Conservation (phyloP, 306 rosid species). For the Pterocarpus macrocarpus region DNA sequence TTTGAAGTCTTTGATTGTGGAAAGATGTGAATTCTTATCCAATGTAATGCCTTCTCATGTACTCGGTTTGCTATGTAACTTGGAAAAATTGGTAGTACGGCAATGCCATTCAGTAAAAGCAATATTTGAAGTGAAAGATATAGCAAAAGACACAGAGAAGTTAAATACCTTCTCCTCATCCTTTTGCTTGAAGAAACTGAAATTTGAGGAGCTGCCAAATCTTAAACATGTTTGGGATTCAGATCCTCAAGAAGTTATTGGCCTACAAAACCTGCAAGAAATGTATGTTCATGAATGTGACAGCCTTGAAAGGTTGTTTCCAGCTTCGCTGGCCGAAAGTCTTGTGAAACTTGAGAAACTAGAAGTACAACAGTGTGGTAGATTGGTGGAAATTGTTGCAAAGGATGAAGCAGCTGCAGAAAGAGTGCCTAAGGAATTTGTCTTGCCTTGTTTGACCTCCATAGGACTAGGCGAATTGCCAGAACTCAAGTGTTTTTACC, state of each 20-base stretch:
- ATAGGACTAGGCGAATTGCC: not conserved
- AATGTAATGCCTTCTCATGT: constrained; percentile 33
- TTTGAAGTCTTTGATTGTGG: not conserved
- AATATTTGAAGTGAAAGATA: constrained; percentile 23
- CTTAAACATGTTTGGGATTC: constrained; percentile 37
- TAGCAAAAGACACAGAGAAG: not conserved
- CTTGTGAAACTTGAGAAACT: constrained; percentile 3
- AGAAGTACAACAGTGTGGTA: not conserved
- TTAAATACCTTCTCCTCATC: not conserved
- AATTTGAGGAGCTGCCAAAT: not conserved
- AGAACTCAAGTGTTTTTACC: not conserved
- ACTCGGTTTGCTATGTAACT: constrained; percentile 8
- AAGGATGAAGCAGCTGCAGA: not conserved
- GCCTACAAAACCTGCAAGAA: not conserved
- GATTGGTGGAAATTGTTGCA: constrained; percentile 20
- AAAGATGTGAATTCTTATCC: not conserved
- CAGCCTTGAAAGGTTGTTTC: constrained; percentile 40
- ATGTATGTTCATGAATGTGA: not conserved
- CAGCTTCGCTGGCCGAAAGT: constrained; percentile 16
- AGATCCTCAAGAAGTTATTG: constrained; percentile 8
- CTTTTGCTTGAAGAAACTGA: constrained; percentile 12
- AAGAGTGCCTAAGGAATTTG: not conserved
- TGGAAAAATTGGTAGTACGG: not conserved
- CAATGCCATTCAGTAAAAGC: not conserved
- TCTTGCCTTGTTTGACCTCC: not conserved